phyloP scores from a whole-genome alignment of 2,329 filamentous ascomycete species.

The Neofusicoccum laricinum region DNA sequence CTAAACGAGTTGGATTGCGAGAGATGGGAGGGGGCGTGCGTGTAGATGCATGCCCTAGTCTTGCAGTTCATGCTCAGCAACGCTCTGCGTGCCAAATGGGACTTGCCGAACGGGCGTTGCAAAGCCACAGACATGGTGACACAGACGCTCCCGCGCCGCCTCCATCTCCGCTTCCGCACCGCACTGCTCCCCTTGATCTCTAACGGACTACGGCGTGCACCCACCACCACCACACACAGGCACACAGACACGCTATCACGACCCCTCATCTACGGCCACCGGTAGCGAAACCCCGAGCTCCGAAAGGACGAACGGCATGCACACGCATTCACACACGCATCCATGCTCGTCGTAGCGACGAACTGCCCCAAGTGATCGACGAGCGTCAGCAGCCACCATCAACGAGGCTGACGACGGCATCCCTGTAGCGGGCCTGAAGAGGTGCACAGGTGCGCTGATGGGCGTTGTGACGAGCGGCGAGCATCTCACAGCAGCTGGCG shows the following conservation, averaged over 20 bases:
- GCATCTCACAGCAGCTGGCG: slow-evolving; percentile 11
- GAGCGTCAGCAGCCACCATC: slow-evolving; percentile 2
- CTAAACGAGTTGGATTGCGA: slow-evolving; percentile 7
- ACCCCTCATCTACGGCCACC: neutral
- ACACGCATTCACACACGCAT: neutral
- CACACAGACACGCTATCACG: neutral
- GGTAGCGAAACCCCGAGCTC: neutral
- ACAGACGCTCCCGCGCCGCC: neutral
- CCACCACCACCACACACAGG: neutral
- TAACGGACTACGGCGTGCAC: neutral
- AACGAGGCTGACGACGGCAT: neutral
- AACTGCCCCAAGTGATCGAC: neutral
- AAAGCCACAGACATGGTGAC: neutral
- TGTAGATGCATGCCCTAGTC: neutral
- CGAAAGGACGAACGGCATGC: neutral
- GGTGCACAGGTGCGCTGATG: neutral
- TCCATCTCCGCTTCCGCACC: neutral
- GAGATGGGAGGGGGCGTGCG: neutral
- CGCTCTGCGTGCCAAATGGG: neutral
- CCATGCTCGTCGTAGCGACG: neutral
- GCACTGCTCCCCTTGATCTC: too few species aligned
- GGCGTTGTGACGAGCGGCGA: neutral
- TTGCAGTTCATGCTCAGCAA: neutral
- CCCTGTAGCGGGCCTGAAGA: neutral
- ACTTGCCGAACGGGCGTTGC: neutral